These are phyloP conservation scores for Tympanopsis confertula DNA, from an alignment of 2,329 filamentous ascomycete genomes.

Conservation along the genomic window DNA sequence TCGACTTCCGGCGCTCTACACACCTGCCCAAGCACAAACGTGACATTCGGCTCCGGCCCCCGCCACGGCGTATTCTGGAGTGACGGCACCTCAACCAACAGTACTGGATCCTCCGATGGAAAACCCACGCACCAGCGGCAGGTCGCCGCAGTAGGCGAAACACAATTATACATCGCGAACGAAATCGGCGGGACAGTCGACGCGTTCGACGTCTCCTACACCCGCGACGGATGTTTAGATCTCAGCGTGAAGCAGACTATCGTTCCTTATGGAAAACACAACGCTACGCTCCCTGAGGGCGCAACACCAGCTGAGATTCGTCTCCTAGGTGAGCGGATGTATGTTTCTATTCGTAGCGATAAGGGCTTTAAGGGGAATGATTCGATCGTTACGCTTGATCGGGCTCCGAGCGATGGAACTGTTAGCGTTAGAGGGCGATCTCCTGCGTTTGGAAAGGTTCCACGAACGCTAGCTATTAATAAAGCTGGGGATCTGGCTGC, in stretches of 20 bases:
- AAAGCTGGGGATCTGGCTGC: conserved; percentile 46
- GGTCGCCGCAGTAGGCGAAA: conserved; percentile 1
- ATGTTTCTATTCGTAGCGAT: conserved; percentile 52
- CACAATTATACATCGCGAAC: conserved; percentile 27
- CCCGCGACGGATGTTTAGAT: conserved; percentile 26
- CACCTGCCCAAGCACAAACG: not conserved
- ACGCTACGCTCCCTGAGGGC: conserved; percentile 25
- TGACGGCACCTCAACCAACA: too few relatives aligned
- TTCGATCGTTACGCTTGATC: conserved; percentile 39
- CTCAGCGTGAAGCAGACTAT: conserved; percentile 31
- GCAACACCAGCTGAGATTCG: conserved; percentile 44
- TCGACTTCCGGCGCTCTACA: not conserved
- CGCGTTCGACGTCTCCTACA: conserved; percentile 34
- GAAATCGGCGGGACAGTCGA: conserved; percentile 38
- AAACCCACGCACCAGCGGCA: not conserved
- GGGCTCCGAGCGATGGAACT: conserved; percentile 30
- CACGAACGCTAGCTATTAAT: conserved; percentile 52
- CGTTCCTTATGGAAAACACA: conserved; percentile 29
- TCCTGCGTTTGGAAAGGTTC: conserved; percentile 45
- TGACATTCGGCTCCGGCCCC: not conserved
- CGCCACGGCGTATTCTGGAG: not conserved
- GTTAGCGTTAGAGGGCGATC: conserved; percentile 39
- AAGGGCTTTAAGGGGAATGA: conserved; percentile 42
- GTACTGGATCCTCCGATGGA: too few relatives aligned
- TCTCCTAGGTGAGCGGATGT: conserved; percentile 39